A percentile compares a stretch with the other conserved stretches of the same genome.
Evolutionary conservation across 371 early-diverging fungal genomes (phyloP).

Genomic region (Lichtheimia hyalospora): DNA sequence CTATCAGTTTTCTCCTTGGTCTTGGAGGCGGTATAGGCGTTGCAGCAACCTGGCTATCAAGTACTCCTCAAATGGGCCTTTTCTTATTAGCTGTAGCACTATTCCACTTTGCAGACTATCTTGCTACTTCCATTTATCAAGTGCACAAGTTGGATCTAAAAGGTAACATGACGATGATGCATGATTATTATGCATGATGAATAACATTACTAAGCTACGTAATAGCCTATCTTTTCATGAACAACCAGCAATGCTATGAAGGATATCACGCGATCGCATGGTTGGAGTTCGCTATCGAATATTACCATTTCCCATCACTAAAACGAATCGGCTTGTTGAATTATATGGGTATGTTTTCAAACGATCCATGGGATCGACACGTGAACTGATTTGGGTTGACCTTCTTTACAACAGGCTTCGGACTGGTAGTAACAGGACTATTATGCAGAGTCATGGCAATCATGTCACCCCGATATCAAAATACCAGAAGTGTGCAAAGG

Average conservation of each 20-base stretch:
- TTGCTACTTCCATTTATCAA: neutral
- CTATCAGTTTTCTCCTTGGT: neutral
- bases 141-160: too few relatives aligned
- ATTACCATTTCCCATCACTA: neutral
- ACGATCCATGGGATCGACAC: too few relatives aligned
- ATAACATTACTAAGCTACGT: too few relatives aligned
- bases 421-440: too few relatives aligned
- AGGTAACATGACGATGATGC: too few relatives aligned
- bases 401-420: too few relatives aligned
- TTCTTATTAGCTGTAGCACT: neutral
- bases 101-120: neutral
- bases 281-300: neutral
- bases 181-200: too few relatives aligned
- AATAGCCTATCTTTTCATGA: too few relatives aligned
- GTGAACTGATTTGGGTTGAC: too few relatives aligned
- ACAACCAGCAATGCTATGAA: neutral
- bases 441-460: too few relatives aligned
- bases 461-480: too few relatives aligned
- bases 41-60: neutral
- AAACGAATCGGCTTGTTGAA: neutral
- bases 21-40: neutral
- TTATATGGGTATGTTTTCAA: neutral
- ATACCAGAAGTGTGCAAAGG: too few relatives aligned
- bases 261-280: neutral
- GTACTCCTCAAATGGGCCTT: neutral